Base-by-base conservation (phyloP, 192 early-diverging fungal species). In the Coemansia sp. region DNA sequence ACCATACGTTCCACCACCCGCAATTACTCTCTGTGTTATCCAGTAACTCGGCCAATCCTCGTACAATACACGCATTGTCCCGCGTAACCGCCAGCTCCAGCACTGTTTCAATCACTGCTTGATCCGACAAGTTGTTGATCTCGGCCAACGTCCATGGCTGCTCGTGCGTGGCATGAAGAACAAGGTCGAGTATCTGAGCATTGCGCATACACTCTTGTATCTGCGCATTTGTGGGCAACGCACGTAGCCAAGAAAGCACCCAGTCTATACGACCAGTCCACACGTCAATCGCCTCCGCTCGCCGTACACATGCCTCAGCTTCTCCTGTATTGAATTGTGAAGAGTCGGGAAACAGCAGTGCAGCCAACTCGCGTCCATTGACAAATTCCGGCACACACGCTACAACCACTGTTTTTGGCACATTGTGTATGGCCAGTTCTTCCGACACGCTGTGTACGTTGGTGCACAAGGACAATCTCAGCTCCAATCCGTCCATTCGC, bases 231-330 rank as follows among this genome's bases (percentile, higher is more conserved):
- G 11, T 29, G 3, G 38, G 63, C 23, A 60, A 38, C n/a, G 50
- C 48, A 15, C 65, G 53, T 15, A 75, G 73, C 66, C 73, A 75
- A 2, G 17, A 19, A 9, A 45, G 37, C 1, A 67, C 62, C 67
- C 73, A 69, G 63, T 75, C 73, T 5, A 69, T 22, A 5, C 67
- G 66, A 1, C 73, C 73, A 3, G 73, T 75, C 56, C 62, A 69
- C 24, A 32, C 58, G 29, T 75, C 73, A 25, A 76, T 69, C 2
- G 39, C 43, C 52, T 67, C 65, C 1, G 74, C 74, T 8, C 74
- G 60, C 24, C 11, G 11, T 12, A 76, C 45, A 14, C 67, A 70
- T 3, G 67, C 60, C 17, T n/a, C 14, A 0, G 47, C 60, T 54
- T 32, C 27, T 25, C 4, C 47, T 19, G 57, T 32, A 3, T 45